Evolutionary conservation across 176 grass and related monocot genomes (phyloP).

Genomic region (Triticum turgidum): DNA sequence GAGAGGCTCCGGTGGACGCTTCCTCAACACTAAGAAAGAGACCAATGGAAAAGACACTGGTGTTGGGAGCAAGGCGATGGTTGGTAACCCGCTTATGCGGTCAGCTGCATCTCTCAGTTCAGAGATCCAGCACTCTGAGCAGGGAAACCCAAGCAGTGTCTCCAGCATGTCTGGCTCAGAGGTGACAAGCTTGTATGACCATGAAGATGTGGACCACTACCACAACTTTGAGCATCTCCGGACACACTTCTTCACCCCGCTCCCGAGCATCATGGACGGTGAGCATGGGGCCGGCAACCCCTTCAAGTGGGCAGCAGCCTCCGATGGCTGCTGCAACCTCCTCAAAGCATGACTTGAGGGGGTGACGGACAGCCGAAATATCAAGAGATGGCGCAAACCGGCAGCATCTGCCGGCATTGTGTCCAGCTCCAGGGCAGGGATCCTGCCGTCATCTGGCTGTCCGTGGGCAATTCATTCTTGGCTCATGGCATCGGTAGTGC

Average conservation of each 20-base stretch:
- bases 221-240: slow-evolving; percentile 50
- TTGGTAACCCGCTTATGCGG: slow-evolving; percentile 1
- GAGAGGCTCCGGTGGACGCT: slow-evolving; percentile 84
- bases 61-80: slow-evolving; percentile 1
- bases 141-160: slow-evolving; percentile 47
- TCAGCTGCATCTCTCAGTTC: slow-evolving; percentile 57
- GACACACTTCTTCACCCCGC: slow-evolving; percentile 54
- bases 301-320: slow-evolving; percentile 58
- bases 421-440: slow-evolving; percentile 36
- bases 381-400: slow-evolving; percentile 9
- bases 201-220: slow-evolving; percentile 49
- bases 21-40: slow-evolving; percentile 80
- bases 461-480: slow-evolving; percentile 99
- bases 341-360: slow-evolving; percentile 64
- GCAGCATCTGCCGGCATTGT: not conserved
- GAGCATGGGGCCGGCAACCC: slow-evolving; percentile 51
- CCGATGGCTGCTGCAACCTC: slow-evolving; percentile 79
- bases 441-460: slow-evolving; percentile 38
- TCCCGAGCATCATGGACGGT: slow-evolving; percentile 51
- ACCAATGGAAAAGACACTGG: slow-evolving; percentile 9
- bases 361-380: slow-evolving; percentile 41
- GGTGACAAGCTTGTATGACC: slow-evolving; percentile 65
- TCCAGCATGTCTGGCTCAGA: slow-evolving; percentile 80
- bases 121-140: slow-evolving; percentile 68
- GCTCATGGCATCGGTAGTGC: slow-evolving; percentile 46